Percentiles rank a stretch among this genome's conserved stretches.
These are phyloP conservation scores for Chaetomiaceae sp. DNA, from an alignment of 2,329 filamentous ascomycete species.

Conservation along the genomic window DNA sequence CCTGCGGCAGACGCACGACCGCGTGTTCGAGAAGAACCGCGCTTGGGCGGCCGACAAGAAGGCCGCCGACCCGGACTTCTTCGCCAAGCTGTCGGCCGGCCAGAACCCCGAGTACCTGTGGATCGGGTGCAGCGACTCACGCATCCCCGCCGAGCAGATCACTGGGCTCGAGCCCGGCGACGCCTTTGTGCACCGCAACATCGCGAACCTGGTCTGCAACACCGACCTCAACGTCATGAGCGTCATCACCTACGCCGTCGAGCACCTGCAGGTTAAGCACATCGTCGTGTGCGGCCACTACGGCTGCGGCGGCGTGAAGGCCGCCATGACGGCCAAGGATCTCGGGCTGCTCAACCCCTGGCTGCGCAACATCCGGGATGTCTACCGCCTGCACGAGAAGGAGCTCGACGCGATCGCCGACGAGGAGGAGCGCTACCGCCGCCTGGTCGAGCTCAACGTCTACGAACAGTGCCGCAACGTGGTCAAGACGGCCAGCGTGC, in stretches of 20 bases:
- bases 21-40: conserved; percentile 63
- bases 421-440: conserved; percentile 56
- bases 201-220: conserved; percentile 79
- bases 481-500: conserved; percentile 73
- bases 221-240: conserved; percentile 73
- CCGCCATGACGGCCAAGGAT: conserved; percentile 65
- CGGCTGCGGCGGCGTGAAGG: conserved; percentile 70
- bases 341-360: conserved; percentile 66
- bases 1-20: conserved; percentile 57
- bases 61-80: conserved; percentile 57
- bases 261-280: conserved; percentile 73
- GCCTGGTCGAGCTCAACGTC: conserved; percentile 80
- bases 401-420: conserved; percentile 61
- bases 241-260: conserved; percentile 83
- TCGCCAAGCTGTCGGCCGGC: conserved; percentile 55
- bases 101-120: conserved; percentile 70
- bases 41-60: conserved; percentile 57
- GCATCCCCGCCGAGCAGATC: conserved; percentile 86
- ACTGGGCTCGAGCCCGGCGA: conserved; percentile 79
- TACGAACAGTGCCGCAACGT: conserved; percentile 70
- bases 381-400: conserved; percentile 63
- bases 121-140: conserved; percentile 88
- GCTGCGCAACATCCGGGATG: conserved; percentile 68
- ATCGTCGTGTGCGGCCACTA: conserved; percentile 76
- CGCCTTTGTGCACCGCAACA: conserved; percentile 92